These are phyloP conservation scores for Orobanche coerulescens DNA, from an alignment of 257 asterid species.

Conservation along the genomic window DNA sequence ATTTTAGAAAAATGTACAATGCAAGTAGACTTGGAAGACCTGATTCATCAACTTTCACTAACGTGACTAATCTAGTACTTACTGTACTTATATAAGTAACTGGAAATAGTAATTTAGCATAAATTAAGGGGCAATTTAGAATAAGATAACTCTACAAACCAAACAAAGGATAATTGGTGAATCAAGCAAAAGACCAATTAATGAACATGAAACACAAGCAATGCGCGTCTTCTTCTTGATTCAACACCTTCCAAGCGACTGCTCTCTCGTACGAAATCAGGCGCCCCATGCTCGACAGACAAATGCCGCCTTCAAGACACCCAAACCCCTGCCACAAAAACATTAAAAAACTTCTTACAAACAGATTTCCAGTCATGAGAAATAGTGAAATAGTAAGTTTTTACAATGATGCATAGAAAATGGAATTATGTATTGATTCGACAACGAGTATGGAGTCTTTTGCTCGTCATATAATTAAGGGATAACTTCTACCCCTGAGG, in stretches of 20 bases:
- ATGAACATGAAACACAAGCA: conserved; percentile 82
- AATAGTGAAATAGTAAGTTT: not conserved
- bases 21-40: too few relatives aligned
- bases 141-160: conserved; percentile 19
- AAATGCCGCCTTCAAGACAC: conserved; percentile 78
- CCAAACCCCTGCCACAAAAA: conserved; percentile 63
- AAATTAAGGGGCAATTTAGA: conserved; percentile 20
- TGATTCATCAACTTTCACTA: too few relatives aligned
- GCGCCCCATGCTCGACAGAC: conserved; percentile 94
- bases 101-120: not conserved
- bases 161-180: not conserved
- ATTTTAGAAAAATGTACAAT: too few relatives aligned
- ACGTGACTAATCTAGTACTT: too few relatives aligned
- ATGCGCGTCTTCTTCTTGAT: conserved; percentile 75
- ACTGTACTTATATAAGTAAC: too few relatives aligned
- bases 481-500: too few relatives aligned
- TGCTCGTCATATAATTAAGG: too few relatives aligned
- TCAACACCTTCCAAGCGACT: conserved; percentile 93
- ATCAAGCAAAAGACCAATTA: conserved; percentile 80
- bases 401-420: not conserved
- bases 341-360: not conserved
- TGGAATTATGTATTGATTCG: too few relatives aligned
- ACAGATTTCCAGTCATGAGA: not conserved
- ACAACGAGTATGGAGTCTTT: too few relatives aligned
- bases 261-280: conserved; percentile 85